Percentiles rank a stretch among this genome's conserved stretches.
Conservation (phyloP, 2,329 filamentous ascomycete genomes). For the Monilinia vaccinii-corymbosi region DNA sequence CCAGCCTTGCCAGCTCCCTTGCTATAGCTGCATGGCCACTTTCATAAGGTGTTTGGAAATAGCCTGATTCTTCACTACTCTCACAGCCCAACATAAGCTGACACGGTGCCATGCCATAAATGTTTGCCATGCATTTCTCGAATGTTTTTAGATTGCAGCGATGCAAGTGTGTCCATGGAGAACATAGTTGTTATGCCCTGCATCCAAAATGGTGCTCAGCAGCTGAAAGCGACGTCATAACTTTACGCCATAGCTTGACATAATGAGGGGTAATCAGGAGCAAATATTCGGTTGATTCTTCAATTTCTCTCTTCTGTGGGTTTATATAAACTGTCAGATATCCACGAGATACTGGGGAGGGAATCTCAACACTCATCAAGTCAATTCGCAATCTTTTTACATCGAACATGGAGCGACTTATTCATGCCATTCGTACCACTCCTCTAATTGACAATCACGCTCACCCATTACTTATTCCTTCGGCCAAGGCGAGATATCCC, state of each 20-base stretch:
- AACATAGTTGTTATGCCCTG: background rate
- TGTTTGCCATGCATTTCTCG: background rate
- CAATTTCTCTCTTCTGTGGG: too few relatives aligned
- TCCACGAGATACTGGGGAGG: background rate
- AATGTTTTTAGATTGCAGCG: background rate
- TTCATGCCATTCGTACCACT: constrained; percentile 39
- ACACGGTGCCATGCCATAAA: too few relatives aligned
- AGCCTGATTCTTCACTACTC: background rate
- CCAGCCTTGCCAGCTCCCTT: too few relatives aligned
- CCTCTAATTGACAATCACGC: constrained; percentile 69
- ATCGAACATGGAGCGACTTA: constrained; percentile 1
- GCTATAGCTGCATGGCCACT: too few relatives aligned
- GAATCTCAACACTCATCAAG: background rate
- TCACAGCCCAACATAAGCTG: background rate
- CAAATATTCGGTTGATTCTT: background rate
- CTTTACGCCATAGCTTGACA: background rate
- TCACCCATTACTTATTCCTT: constrained; percentile 54
- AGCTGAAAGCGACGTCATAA: background rate
- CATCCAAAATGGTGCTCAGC: background rate
- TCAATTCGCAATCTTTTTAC: background rate
- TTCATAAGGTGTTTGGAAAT: background rate
- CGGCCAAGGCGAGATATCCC: constrained; percentile 38
- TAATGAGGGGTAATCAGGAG: background rate
- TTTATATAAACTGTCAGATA: background rate
- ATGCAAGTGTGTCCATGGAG: constrained; percentile 1